Conservation (phyloP, 169 alveolate genomes). For the Plasmodium gallinaceum region DNA sequence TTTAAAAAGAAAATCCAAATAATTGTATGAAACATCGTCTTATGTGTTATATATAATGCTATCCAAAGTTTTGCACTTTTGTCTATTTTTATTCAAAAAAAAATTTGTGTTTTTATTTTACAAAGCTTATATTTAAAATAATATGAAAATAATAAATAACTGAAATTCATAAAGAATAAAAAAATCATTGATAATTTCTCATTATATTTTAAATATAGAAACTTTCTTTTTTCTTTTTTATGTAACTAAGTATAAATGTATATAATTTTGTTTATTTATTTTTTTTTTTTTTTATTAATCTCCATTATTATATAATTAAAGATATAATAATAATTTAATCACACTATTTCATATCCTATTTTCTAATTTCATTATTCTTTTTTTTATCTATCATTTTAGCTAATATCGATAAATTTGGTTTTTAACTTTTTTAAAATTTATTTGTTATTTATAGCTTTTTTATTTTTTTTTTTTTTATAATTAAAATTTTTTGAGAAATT, state of each 20-base stretch:
- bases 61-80: too few relatives aligned
- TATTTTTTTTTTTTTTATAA: neutral
- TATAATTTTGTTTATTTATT: too few relatives aligned
- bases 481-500: neutral
- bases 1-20: neutral
- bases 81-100: too few relatives aligned
- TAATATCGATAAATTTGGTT: too few relatives aligned
- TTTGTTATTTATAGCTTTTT: slow-evolving; percentile 2
- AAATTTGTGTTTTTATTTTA: neutral
- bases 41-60: neutral
- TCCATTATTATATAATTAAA: too few relatives aligned
- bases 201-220: neutral
- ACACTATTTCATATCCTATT: slow-evolving; percentile 1
- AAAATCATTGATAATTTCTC: neutral
- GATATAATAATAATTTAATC: neutral
- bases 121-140: neutral
- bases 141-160: neutral
- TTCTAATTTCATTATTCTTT: neutral
- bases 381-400: neutral
- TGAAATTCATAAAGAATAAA: neutral
- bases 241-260: neutral
- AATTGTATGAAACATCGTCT: neutral
- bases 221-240: neutral
- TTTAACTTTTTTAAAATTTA: slow-evolving; percentile 9
- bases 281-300: too few relatives aligned